Percentiles rank a stretch among this genome's conserved stretches.
These are phyloP conservation scores for Thuidium tamariscinum DNA, from an alignment of 225 moss, liverwort and hornwort genomes.

Conservation along the genomic window DNA sequence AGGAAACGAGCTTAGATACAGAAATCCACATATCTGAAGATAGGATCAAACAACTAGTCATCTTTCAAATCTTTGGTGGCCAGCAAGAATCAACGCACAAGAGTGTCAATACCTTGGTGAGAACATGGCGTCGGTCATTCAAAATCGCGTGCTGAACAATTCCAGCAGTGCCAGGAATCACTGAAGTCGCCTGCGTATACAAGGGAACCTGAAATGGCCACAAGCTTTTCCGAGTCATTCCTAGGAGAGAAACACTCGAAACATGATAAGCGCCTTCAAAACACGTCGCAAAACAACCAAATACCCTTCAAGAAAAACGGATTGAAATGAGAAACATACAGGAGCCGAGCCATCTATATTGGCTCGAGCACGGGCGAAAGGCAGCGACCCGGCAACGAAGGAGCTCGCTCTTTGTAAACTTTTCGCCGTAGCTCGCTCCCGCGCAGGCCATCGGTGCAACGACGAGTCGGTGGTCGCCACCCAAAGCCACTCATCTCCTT, in stretches of 20 bases:
- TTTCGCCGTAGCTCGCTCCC: constrained; percentile 30
- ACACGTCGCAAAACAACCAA: not conserved
- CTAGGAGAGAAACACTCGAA: not conserved
- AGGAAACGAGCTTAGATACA: not conserved
- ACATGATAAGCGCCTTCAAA: not conserved
- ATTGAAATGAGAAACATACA: constrained; percentile 29
- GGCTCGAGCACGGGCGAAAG: constrained; percentile 81
- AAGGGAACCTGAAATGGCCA: constrained; percentile 57
- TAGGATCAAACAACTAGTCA: not conserved
- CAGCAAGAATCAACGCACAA: not conserved
- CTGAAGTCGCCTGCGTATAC: constrained; percentile 49
- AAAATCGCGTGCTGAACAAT: constrained; percentile 93
- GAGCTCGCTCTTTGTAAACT: constrained; percentile 73
- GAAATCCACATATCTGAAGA: not conserved
- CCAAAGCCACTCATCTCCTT: constrained; percentile 87
- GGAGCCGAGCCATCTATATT: constrained; percentile 87
- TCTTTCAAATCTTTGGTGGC: not conserved
- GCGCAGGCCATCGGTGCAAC: constrained; percentile 73
- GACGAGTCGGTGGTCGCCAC: constrained; percentile 85
- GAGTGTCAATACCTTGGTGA: constrained; percentile 41
- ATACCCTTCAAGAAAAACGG: not conserved
- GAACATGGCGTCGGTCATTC: constrained; percentile 93
- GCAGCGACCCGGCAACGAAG: constrained; percentile 81
- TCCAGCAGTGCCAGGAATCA: constrained; percentile 86
- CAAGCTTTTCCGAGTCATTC: not conserved